phyloP scores from a whole-genome alignment of 2,329 filamentous ascomycete genomes.

The Byssoonygena ceratinophila region DNA sequence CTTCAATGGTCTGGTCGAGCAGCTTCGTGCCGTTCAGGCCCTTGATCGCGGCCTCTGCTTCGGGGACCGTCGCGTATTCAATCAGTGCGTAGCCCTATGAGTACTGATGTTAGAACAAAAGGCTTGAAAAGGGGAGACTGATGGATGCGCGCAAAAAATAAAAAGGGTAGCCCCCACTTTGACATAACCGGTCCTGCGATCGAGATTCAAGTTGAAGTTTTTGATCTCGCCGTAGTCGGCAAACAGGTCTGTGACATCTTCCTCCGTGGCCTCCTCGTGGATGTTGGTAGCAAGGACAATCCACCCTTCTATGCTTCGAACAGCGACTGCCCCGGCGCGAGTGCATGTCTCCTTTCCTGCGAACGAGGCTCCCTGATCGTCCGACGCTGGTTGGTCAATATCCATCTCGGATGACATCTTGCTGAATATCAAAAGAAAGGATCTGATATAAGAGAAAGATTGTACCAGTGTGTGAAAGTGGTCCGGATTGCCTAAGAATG shows the following conservation, averaged over 20 bases:
- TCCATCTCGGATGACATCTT: conserved; percentile 39
- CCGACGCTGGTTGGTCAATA: conserved; percentile 31
- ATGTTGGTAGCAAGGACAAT: conserved; percentile 60
- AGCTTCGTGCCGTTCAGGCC: conserved; percentile 51
- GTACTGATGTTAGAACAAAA: not conserved
- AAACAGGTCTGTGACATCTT: conserved; percentile 56
- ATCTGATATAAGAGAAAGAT: not conserved
- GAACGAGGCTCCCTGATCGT: conserved; percentile 22
- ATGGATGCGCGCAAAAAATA: too few relatives aligned
- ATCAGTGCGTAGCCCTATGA: conserved; percentile 56
- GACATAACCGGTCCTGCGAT: conserved; percentile 56
- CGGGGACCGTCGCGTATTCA: conserved; percentile 53
- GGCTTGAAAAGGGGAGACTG: too few relatives aligned
- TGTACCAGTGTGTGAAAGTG: not conserved
- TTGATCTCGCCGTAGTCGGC: conserved; percentile 58
- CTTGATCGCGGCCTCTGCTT: conserved; percentile 54
- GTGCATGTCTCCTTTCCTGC: conserved; percentile 35
- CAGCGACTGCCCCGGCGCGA: conserved; percentile 42
- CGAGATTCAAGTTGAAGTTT: conserved; percentile 56
- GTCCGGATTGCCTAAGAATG: too few relatives aligned
- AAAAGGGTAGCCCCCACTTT: too few relatives aligned
- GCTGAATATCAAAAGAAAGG: not conserved
- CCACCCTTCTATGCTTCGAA: conserved; percentile 59
- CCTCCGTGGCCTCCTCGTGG: conserved; percentile 57
- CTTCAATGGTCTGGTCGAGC: conserved; percentile 54